Base-by-base conservation (phyloP, 257 asterid species). In the Gentiana dahurica region DNA sequence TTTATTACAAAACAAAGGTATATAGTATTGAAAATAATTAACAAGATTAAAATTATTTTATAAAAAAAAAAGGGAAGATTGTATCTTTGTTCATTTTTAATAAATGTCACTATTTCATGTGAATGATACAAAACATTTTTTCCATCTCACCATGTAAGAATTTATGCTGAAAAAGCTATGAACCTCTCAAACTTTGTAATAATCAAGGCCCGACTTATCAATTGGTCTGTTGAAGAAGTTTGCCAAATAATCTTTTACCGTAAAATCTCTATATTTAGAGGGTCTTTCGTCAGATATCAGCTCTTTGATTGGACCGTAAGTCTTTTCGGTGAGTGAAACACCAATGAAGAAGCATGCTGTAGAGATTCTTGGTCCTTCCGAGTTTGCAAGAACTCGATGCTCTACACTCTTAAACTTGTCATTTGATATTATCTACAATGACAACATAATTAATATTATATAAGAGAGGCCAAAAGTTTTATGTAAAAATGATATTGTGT, bases 381-480 rank as follows among this genome's bases (percentile, higher is more conserved):
- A 35, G 62, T 82, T 84, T 3, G 87, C 83, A n/a, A 75, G 12
- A 41, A 82, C 94, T 69, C 94, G 60, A 62, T 87, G 94, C 32
- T 69, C 77, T 1, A 66, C 55, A 70, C 96, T 82, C 65, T 69
- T 64, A 66, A 79, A 84, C 80, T 73, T 82, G 44, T 76, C 87
- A 44, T 80, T 84, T 5, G 94, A 63, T 41, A 10, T 41, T 41
- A 41, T 0, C 1, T 41, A 41, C 46, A 10, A 41, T 41, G 46
- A 5, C 10, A 4, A 41, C 9, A 41, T 41, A 1, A 41, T 41
- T 39, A 41, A 3, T 10, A 41, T 41, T 3, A 41, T 41, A 41
- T 41, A 41, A 1, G 46, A 41, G 8, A 5, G 9, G 46, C 5
- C 8, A 41, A 7, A 41, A 4, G 1, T 5, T 4, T 5, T 2